A percentile compares a stretch with the other conserved stretches of the same genome.
phyloP scores from a whole-genome alignment of 176 grass and related monocot species.

The Triticum aestivum region IWGSC_CS_RefSeq_v2.1 NC_057805.1:395324813-395325312 shows the following conservation, averaged over 20 bases:
- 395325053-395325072: conserved; percentile 95
- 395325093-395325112: conserved; percentile 82
- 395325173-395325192: conserved; percentile 78
- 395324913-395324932: conserved; percentile 24
- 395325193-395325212: conserved; percentile 65
- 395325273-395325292: conserved; percentile 71
- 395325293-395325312: conserved; percentile 99
- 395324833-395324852: conserved; percentile 19
- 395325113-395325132: conserved; percentile 76
- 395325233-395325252: conserved; percentile 92
- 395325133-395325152: conserved; percentile 68
- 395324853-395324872: background rate
- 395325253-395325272: conserved; percentile 56
- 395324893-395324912: background rate
- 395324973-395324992: conserved; percentile 26
- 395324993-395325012: conserved; percentile 80
- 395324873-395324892: background rate
- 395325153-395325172: conserved; percentile 86
- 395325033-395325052: conserved; percentile 81
- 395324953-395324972: conserved; percentile 15
- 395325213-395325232: conserved; percentile 96
- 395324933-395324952: conserved; percentile 26
- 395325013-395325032: conserved; percentile 70
- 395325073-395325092: conserved; percentile 97
- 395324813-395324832: conserved; percentile 11